Percentiles rank a stretch among this genome's conserved stretches.
Evolutionary conservation across 1,284 basidiomycete species (phyloP).

Genomic region (Rhodotorula sp.): DNA sequence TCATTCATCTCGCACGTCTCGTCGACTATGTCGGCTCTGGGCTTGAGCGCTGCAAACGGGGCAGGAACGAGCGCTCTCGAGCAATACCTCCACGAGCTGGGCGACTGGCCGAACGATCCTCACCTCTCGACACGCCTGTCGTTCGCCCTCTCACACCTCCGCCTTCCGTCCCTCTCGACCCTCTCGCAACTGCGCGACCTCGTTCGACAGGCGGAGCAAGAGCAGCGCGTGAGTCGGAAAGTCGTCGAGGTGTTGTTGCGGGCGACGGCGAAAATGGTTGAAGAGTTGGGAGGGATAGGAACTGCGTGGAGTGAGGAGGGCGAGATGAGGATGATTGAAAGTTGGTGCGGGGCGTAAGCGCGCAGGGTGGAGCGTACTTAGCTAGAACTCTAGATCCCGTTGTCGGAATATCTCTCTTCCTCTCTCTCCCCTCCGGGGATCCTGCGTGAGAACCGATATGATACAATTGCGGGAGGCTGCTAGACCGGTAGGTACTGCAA

Average conservation of each 20-base stretch:
- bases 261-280: constrained; percentile 6
- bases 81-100: background rate
- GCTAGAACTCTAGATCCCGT: background rate
- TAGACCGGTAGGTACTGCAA: background rate
- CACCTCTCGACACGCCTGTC: constrained; percentile 9
- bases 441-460: no score
- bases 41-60: background rate
- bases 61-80: background rate
- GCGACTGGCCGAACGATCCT: no score
- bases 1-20: constrained; percentile 30
- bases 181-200: constrained; percentile 11
- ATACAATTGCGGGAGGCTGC: no score
- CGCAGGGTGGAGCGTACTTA: background rate
- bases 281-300: background rate
- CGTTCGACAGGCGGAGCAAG: background rate
- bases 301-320: background rate
- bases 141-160: background rate
- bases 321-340: background rate
- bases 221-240: fast-evolving
- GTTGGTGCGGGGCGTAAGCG: background rate
- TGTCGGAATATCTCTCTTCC: background rate
- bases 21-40: background rate
- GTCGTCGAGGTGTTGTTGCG: constrained; percentile 8
- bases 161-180: constrained; percentile 5
- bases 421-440: no score